phyloP scores from a whole-genome alignment of 352 stramenopile species.

The Globisporangium lucens region DNA sequence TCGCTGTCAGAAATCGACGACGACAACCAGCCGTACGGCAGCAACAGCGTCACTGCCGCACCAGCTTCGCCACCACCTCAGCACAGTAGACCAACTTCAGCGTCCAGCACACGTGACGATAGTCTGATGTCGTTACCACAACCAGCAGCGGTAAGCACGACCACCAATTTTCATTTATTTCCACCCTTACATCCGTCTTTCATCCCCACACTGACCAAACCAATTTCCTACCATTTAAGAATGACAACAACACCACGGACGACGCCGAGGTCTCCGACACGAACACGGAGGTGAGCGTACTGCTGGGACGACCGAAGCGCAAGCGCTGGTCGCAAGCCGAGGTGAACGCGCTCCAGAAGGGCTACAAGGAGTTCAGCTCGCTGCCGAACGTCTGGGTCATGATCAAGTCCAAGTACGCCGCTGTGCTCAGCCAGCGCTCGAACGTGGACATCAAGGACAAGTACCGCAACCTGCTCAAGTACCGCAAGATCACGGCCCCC shows the following conservation, averaged over 20 bases:
- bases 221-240: not conserved
- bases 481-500: slow-evolving; percentile 21
- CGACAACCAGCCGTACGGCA: slow-evolving; percentile 1
- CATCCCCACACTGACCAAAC: too few relatives aligned
- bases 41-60: not conserved
- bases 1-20: slow-evolving; percentile 8
- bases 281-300: slow-evolving; percentile 12
- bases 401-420: slow-evolving; percentile 58
- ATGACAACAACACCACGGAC: slow-evolving; percentile 11
- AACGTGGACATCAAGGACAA: slow-evolving; percentile 87
- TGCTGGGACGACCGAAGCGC: slow-evolving; percentile 18
- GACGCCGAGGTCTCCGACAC: slow-evolving; percentile 3
- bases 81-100: not conserved
- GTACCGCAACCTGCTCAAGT: slow-evolving; percentile 69
- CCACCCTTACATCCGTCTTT: too few relatives aligned
- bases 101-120: not conserved
- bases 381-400: slow-evolving; percentile 61
- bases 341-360: slow-evolving; percentile 53
- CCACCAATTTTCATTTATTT: not conserved
- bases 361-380: slow-evolving; percentile 45
- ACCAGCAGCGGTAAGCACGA: not conserved
- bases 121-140: not conserved
- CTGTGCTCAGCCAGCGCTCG: slow-evolving; percentile 43
- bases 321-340: slow-evolving; percentile 57
- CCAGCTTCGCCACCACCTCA: not conserved